Evolutionary conservation across 805 yeast genomes (phyloP), one percentile per base, ranked within the genome.

Genomic region (Jamesozyma gamospora): DNA sequence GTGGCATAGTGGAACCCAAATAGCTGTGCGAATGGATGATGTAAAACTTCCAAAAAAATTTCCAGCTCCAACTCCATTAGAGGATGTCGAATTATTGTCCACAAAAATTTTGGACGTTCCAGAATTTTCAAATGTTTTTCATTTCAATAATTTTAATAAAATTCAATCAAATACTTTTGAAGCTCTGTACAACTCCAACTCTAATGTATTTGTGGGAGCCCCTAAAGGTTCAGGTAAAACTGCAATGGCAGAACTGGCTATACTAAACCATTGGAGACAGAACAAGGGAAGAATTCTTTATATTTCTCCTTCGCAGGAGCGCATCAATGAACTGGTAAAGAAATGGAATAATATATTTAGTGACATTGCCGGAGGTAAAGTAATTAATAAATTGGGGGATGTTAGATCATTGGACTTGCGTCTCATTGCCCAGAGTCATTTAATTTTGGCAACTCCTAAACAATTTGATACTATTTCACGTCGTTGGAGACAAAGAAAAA

Each of bases 201-300:
- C 72, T 3, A 81, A 70, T 44, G 58, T 77, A 0, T 72, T 87
- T 43, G 60, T 86, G 35, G 92, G 94, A 2, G 67, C 79, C 18
- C 64, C 90, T 0, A 79, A 82, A 48, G 92, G 92, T 1, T 70
- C 77, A 26, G 95, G 94, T 0, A 84, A 82, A 52, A 76, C 85
- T 0, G 69, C 63, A 0, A 62, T 80, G 45, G 90, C 84, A 0
- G 90, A 84, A 52, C 48, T 88, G 34, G 82, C 94, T 0, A 58
- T 88, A 1, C 56, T 85, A 48, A 71, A 72, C 34, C 82, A 80
- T 45, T 85, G 94, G 92, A 71, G 67, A 34, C 73, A 74, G 41
- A 77, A 72, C 40, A 70, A 69, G 29, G 90, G 90, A 1, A 71
- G 90, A 44, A 75, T 79, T 0, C 70, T 87, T 1, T 88, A 83